Conservation (phyloP, 2,329 filamentous ascomycete species). For the Fusarium humuli region DNA sequence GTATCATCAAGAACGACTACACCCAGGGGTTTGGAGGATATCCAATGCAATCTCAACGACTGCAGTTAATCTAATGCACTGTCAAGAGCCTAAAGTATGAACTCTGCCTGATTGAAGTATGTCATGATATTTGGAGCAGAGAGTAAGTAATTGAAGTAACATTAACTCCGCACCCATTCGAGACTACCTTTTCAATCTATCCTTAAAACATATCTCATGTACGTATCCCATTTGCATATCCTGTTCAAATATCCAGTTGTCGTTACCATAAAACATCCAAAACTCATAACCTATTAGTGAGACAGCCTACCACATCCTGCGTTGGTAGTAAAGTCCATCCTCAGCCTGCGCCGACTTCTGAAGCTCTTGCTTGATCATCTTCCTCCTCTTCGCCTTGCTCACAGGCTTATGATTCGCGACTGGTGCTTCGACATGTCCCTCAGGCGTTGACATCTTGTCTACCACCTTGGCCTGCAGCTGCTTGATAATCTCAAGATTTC, state of each 20-base stretch:
- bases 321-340: constrained; percentile 64
- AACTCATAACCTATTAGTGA: neutral
- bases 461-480: constrained; percentile 49
- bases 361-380: constrained; percentile 69
- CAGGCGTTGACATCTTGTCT: constrained; percentile 49
- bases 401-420: constrained; percentile 60
- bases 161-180: neutral
- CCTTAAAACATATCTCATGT: neutral
- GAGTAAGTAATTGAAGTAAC: neutral
- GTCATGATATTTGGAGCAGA: neutral
- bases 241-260: constrained; percentile 1
- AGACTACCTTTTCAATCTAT: constrained; percentile 13
- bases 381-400: constrained; percentile 64
- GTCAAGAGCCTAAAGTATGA: neutral
- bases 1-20: neutral
- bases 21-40: neutral
- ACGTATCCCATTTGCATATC: neutral
- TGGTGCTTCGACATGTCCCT: constrained; percentile 52
- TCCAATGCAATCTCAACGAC: neutral
- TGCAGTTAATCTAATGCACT: neutral
- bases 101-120: neutral
- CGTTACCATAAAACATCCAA: constrained; percentile 24
- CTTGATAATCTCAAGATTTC: constrained; percentile 51
- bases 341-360: constrained; percentile 59
- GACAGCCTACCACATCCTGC: constrained; percentile 61